phyloP scores from a whole-genome alignment of 2,329 filamentous ascomycete genomes.

The Biscogniauxia mediterranea region DNA sequence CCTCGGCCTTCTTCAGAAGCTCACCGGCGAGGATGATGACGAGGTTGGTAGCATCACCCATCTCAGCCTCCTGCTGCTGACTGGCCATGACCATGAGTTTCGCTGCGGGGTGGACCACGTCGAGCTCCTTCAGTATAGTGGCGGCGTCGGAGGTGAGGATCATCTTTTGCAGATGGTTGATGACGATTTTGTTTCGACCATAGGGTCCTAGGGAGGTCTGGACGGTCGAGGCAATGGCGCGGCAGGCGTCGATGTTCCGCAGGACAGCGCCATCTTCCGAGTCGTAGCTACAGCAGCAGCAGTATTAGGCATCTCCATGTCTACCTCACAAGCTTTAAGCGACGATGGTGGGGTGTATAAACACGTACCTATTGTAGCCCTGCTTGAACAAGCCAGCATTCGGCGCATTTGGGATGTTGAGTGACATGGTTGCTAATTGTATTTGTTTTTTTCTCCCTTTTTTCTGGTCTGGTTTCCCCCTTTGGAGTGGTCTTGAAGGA shows the following conservation, averaged over 20 bases:
- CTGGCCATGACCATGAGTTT: conserved; percentile 98
- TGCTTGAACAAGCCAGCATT: conserved; percentile 93
- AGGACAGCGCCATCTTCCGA: conserved; percentile 98
- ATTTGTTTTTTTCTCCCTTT: conserved; percentile 1
- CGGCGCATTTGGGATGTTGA: conserved; percentile 91
- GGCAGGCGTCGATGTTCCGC: conserved; percentile 97
- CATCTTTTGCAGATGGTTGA: conserved; percentile 99
- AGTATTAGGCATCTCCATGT: conserved; percentile 13
- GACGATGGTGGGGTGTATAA: conserved; percentile 25
- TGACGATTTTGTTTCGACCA: conserved; percentile 98
- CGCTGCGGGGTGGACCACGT: conserved; percentile 96
- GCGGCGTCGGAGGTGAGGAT: conserved; percentile 97
- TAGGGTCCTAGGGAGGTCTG: conserved; percentile 96
- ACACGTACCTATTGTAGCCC: conserved; percentile 86
- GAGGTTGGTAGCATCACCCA: conserved; percentile 97
- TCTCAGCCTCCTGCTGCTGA: conserved; percentile 98
- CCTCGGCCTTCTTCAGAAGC: conserved; percentile 94
- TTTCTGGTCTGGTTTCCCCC: not conserved
- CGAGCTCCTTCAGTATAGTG: conserved; percentile 94
- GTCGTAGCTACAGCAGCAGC: conserved; percentile 72
- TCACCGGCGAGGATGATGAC: conserved; percentile 96
- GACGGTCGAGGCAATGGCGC: conserved; percentile 91
- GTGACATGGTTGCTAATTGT: conserved; percentile 65
- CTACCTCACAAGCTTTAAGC: not conserved
- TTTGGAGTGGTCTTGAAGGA: not conserved